Evolutionary conservation across 805 yeast species (phyloP), one percentile per base, ranked within the genome.

Genomic region (Vanderwaltozyma polyspora): DNA sequence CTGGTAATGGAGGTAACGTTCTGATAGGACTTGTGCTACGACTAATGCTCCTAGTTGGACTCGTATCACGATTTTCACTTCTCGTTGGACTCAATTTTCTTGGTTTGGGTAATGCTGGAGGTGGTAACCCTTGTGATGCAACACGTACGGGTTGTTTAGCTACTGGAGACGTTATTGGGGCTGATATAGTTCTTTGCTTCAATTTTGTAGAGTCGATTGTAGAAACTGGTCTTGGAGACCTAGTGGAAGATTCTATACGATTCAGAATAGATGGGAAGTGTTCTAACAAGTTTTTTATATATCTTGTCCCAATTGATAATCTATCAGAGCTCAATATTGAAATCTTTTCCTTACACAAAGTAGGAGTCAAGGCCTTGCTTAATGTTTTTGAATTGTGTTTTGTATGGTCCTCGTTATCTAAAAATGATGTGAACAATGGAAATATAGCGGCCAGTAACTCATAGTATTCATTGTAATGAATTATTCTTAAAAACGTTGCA

Each of bases 291-390:
- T 71, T 74, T 35, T 66, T 68, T 15, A 76, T 55, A 37, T 70
- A 73, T 31, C 82, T 59, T 17, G 66, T 62, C 1, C 78, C 74
- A 13, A 78, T 63, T 6, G 70, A 61, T 6, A 67, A 42, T 30
- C 64, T 57, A 40, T 74, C 75, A 28, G 66, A 63, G 38, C 64
- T 68, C 36, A 53, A 52, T 17, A 60, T 45, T 4, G 67, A 61
- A 3, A 63, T 48, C 23, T 57, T 58, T 43, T 70, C 71, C 29
- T 78, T 78, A 36, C 78, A 67, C 22, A 80, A 44, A 11, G 79
- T 67, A 14, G 77, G 73, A 7, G 72, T 63, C 28, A 78, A 47
- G 18, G 72, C 59, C 42, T 64, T 67, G 29, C 78, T 51, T 32
- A 57, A 41, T 3, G 57, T 45, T 14, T 32, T 49, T 14, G 51